Conservation (phyloP, 1,139 yeast genomes). For the Casaregolazyma suthepensis region DNA sequence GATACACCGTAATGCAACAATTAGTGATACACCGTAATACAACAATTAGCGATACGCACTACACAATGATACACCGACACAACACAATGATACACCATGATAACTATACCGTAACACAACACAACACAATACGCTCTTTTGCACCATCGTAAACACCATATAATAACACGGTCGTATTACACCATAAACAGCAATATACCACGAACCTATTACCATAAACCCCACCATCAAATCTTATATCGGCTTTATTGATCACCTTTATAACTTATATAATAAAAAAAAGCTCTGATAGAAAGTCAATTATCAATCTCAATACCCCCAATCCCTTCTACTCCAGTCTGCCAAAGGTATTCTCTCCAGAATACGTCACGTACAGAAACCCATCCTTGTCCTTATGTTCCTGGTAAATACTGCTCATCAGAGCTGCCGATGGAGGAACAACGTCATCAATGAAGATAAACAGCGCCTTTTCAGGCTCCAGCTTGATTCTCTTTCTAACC, state of each 20-base stretch:
- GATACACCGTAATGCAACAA: too few relatives aligned
- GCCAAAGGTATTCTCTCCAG: conserved; percentile 43
- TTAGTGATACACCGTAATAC: too few relatives aligned
- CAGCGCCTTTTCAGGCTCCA: conserved; percentile 96
- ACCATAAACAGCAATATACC: too few relatives aligned
- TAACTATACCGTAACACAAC: too few relatives aligned
- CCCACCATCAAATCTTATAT: background rate
- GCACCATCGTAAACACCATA: too few relatives aligned
- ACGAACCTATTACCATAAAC: background rate
- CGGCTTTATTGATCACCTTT: background rate
- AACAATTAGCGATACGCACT: too few relatives aligned
- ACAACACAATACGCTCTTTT: too few relatives aligned
- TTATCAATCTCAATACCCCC: background rate
- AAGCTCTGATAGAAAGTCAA: background rate
- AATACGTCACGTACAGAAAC: conserved; percentile 82
- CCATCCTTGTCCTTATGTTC: conserved; percentile 98
- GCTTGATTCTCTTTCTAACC: conserved; percentile 88
- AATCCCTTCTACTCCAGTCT: background rate
- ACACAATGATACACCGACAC: too few relatives aligned
- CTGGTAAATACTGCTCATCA: conserved; percentile 89
- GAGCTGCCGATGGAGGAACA: conserved; percentile 95
- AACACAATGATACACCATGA: too few relatives aligned
- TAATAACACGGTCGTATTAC: too few relatives aligned
- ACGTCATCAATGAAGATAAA: conserved; percentile 95
- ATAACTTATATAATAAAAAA: background rate